Evolutionary conservation across 352 stramenopile species (phyloP), one percentile per base, ranked within the genome.

Genomic region (Globisporangium cystogenes): DNA sequence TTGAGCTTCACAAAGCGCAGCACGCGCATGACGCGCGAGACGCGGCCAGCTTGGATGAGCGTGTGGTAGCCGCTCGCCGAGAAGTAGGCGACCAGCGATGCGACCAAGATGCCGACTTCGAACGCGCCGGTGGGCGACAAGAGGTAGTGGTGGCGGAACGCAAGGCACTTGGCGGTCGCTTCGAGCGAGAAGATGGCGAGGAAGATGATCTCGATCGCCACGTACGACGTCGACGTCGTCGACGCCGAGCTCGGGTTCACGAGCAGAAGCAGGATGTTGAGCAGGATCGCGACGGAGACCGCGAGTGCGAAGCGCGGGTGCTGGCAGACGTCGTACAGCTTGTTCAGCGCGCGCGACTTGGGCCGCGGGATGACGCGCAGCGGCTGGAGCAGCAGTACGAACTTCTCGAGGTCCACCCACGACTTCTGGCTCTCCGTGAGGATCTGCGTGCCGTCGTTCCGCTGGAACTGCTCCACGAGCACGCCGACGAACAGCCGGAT

Each of bases 351-450:
- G 3, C n/a, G 21, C 0, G 60, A 24, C 3, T 36, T 39, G 1
- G 81, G 81, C 0, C 74, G 66, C 2, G 76, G 81, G 48, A 89
- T 72, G 24, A 74, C 68, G 26, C 74, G 72, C 1, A 86, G 48
- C 3, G 77, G 77, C 52, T 86, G 73, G 35, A 91, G 76, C 14
- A 89, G 57, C 51, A 91, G 55, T 21, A 91, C 72, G 48, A 89
- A 89, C 55, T 87, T 87, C 49, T 91, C 81, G 4, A 91, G 62
- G 42, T 91, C 81, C 31, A 91, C 81, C 77, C 81, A 91, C 7
- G 72, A 79, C 51, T 89, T 89, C 49, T 91, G 81, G 40, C 59
- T 82, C 55, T 89, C 77, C 0, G 81, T 91, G 11, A 91, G 65
- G 39, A 87, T 87, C 65, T 89, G 72, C 14, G 81, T 91, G 53